Evolutionary conservation across 441 rosid genomes (phyloP).

Genomic region (Croton setiger): DNA sequence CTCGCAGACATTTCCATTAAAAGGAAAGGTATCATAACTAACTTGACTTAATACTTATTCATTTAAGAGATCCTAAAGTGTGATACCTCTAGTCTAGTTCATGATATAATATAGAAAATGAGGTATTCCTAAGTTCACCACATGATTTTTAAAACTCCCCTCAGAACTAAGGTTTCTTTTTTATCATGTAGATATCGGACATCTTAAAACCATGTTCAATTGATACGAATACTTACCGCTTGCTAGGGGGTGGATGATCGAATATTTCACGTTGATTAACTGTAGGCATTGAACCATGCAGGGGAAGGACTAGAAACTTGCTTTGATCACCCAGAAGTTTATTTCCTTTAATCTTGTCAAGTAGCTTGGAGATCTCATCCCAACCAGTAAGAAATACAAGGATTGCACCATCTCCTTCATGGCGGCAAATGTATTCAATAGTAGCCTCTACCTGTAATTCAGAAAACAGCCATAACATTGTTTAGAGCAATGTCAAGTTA

Average conservation of each 20-base stretch:
- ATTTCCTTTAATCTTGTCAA: conserved; percentile 71
- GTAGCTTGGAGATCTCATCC: conserved; percentile 92
- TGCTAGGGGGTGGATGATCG: conserved; percentile 70
- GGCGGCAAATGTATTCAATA: conserved; percentile 66
- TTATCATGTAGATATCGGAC: neutral
- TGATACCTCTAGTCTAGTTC: neutral
- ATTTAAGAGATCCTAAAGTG: neutral
- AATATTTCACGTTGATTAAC: conserved; percentile 85
- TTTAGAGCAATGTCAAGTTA: neutral
- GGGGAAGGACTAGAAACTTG: conserved; percentile 78
- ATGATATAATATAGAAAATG: neutral
- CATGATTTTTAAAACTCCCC: neutral
- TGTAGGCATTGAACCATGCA: conserved; percentile 95
- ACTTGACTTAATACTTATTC: neutral
- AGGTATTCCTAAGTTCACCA: neutral
- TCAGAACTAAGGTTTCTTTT: neutral
- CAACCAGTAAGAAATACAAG: conserved; percentile 95
- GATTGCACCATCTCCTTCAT: conserved; percentile 85
- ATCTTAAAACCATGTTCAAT: neutral
- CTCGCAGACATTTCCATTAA: neutral
- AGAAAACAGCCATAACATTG: conserved; percentile 5
- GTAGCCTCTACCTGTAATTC: conserved; percentile 71
- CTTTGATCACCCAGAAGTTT: conserved; percentile 66
- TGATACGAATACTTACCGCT: conserved; percentile 42
- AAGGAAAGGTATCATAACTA: neutral